A percentile compares a stretch with the other conserved stretches of the same genome.
Conservation (phyloP, 352 stramenopile species). For the Discostella stelligera region DNA sequence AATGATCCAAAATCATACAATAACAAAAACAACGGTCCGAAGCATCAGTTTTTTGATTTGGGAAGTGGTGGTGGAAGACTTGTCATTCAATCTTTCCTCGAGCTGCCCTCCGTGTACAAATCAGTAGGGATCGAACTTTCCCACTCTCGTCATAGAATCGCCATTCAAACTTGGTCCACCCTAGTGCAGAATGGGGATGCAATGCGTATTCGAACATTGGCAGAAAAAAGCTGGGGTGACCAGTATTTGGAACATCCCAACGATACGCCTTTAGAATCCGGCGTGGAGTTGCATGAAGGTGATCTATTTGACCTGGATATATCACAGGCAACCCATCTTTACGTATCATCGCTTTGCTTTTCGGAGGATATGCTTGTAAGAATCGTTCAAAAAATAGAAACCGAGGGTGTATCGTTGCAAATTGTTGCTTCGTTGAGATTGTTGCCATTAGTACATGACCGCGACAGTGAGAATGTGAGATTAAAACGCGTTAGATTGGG, state of each 20-base stretch:
- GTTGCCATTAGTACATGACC: conserved; percentile 26
- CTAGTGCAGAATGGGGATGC: conserved; percentile 23
- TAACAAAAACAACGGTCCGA: conserved; percentile 20
- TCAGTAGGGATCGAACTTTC: conserved; percentile 58
- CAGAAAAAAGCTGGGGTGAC: conserved; percentile 33
- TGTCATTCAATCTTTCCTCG: conserved; percentile 55
- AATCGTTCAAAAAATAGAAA: conserved; percentile 48
- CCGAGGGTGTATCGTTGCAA: conserved; percentile 39
- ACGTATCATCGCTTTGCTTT: conserved; percentile 67
- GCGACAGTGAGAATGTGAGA: conserved; percentile 10
- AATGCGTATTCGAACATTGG: conserved; percentile 29
- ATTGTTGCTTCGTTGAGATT: conserved; percentile 60
- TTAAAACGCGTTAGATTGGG: conserved; percentile 21
- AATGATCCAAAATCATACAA: conserved; percentile 9
- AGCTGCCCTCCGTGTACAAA: conserved; percentile 43
- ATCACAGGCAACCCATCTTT: conserved; percentile 63
- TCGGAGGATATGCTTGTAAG: conserved; percentile 52
- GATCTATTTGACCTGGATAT: conserved; percentile 64
- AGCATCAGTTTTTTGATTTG: conserved; percentile 59
- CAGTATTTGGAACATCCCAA: too few species aligned
- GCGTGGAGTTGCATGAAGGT: conserved; percentile 52
- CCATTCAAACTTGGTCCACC: conserved; percentile 25
- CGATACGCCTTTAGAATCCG: conserved; percentile 10
- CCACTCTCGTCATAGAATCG: conserved; percentile 51
- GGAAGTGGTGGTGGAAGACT: conserved; percentile 59